Base-by-base conservation (phyloP, 495 filamentous ascomycete species). In the Penicillium simplicissimum region DNA sequence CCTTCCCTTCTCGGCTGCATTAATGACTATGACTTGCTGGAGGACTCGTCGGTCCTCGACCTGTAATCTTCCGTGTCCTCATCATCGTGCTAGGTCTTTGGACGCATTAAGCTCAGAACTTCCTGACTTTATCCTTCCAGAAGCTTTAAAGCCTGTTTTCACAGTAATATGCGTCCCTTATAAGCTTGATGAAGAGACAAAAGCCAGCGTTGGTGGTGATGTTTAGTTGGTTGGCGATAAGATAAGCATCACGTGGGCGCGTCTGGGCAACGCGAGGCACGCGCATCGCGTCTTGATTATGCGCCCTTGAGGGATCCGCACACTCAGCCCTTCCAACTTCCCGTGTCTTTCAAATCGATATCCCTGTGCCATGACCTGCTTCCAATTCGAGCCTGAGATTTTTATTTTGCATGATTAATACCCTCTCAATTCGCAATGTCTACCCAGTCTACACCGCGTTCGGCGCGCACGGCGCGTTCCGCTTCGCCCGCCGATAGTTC, bases 401-500 rank as follows among this genome's bases (percentile, higher is more conserved):
- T 9, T n/a, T 31, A 33, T 11, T 17, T 55, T 10, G 1, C 10
- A 37, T 14, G 31, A 35, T 51, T 28, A 58, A 52, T 11, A n/a
- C 48, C 13, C 48, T 13, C 2, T 38, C 23, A 42, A n/a, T 25
- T 15, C 47, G 65, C 48, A 47, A 81, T 81, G 78, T 76, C 78
- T 28, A 57, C 76, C 10, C 72, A 73, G 11, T 78, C 74, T 15
- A 77, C 78, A n/a, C 76, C 78, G 48, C 76, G 71, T n/a, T 76
- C 77, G 68, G 69, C 76, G 48, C 76, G 71, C 14, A 75, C 77
- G 67, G 67, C 76, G 72, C 78, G 77, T 55, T 71, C 74, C 64
- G 68, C 66, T 68, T 79, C 77, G 10, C 63, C 72, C 31, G 55
- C 63, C 4, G 64, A 63, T 31, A 62, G 63, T 52, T 77, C 76